Evolutionary conservation across 202 grass and related monocot species (phyloP).

Genomic region (Sporobolus alterniflorus): DNA sequence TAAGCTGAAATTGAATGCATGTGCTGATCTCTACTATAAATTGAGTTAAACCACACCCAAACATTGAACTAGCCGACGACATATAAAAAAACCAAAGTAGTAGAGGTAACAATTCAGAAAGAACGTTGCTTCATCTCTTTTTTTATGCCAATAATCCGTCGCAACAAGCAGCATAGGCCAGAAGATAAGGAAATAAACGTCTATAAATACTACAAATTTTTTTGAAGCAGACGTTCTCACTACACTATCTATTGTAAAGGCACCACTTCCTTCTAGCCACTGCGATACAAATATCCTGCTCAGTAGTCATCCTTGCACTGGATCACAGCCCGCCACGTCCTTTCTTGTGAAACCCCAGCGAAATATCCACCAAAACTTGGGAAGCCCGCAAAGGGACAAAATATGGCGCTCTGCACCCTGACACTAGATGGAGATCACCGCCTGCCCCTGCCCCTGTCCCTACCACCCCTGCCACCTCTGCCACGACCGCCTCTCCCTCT

Average conservation of each 20-base stretch:
- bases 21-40: too few species aligned
- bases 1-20: too few species aligned
- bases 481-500: conserved; percentile 38
- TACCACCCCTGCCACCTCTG: conserved; percentile 5
- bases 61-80: too few species aligned
- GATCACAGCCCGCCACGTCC: background rate
- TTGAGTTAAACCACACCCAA: too few species aligned
- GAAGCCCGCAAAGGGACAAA: background rate
- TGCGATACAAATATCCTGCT: background rate
- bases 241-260: background rate
- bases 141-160: background rate
- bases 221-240: background rate
- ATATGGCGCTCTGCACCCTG: background rate
- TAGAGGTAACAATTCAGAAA: background rate
- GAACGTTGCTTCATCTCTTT: background rate
- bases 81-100: too few species aligned
- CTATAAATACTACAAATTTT: background rate
- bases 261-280: background rate
- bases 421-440: conserved; percentile 5
- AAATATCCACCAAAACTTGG: background rate
- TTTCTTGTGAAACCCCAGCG: background rate
- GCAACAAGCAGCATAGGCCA: background rate
- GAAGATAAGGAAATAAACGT: background rate
- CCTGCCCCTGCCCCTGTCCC: conserved; percentile 33
- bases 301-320: background rate